These are phyloP conservation scores for Stereocaulon alpinum DNA, from an alignment of 495 filamentous ascomycete genomes.

Conservation along the genomic window DNA sequence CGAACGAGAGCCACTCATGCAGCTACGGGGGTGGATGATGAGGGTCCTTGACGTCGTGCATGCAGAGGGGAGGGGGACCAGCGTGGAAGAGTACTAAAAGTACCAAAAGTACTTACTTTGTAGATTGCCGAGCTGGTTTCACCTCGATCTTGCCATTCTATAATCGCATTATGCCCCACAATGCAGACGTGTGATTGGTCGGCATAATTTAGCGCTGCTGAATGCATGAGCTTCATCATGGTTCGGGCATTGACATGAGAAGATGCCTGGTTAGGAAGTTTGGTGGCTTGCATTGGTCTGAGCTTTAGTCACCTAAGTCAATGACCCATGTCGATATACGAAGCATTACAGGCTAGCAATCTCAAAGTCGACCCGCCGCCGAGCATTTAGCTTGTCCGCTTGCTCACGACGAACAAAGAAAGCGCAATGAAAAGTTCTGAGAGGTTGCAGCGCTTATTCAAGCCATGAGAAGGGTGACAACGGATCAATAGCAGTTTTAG, in stretches of 20 bases:
- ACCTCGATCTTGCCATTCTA: slow-evolving; percentile 8
- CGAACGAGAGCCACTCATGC: slow-evolving; percentile 11
- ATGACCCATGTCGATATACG: slow-evolving; percentile 8
- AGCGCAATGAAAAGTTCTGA: too few species aligned
- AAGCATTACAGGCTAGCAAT: neutral
- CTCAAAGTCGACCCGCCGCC: neutral
- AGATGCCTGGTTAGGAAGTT: slow-evolving; percentile 12
- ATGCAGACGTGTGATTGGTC: slow-evolving; percentile 6
- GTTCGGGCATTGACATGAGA: slow-evolving; percentile 6
- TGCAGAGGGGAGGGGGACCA: neutral
- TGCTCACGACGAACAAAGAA: neutral
- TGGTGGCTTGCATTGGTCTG: slow-evolving; percentile 16
- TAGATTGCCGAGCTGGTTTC: slow-evolving; percentile 15
- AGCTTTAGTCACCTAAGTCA: slow-evolving; percentile 4
- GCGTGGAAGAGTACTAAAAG: too few species aligned
- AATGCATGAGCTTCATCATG: neutral
- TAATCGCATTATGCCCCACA: slow-evolving; percentile 11
- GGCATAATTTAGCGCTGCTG: slow-evolving; percentile 7
- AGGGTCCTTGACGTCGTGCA: slow-evolving; percentile 12
- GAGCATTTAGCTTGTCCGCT: neutral
- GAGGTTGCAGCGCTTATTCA: neutral
- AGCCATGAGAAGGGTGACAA: neutral
- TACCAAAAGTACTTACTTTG: neutral
- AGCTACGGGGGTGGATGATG: neutral
- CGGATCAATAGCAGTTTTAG: slow-evolving; percentile 1